Evolutionary conservation across 83 land plant species (phyloP), one percentile per base, ranked within the genome.

Genomic region (Diphasiastrum complanatum): DNA sequence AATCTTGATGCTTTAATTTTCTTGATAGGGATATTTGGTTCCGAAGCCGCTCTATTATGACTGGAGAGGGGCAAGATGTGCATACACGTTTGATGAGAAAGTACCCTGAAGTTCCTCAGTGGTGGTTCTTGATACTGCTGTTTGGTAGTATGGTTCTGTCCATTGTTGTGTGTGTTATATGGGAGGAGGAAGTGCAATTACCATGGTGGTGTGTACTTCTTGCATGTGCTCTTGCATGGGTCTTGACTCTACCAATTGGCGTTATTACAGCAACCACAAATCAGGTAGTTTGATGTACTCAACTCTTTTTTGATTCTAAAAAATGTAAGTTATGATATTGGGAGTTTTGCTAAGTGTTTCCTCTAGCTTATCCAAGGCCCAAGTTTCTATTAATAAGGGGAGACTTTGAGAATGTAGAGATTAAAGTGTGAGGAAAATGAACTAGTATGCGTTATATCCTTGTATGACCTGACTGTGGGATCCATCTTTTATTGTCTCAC

Each of bases 151-250:
- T 88, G 63, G 61, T 68, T 2, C 64, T 70, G 2, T 48, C 89
- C 14, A 43, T 88, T 10, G 55, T 72, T 41, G 65, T 69, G 0
- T 77, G 79, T 53, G 51, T 73, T 43, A 56, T 57, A 25, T 85
- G 63, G 59, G 66, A 67, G 5, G 73, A 82, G 0, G 81, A 82
- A 47, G 83, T 87, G 54, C 95, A 87, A 47, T 67, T 87, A 46
- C 89, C 81, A 28, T 87, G 89, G 89, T 88, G 95, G 95, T 89
- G 95, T 35, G 77, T 88, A 27, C 72, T 88, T 32, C 53, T 88
- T 14, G 95, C 95, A 1, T 85, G 86, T 73, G 84, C 34, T n/a
- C 32, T 88, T 50, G 89, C 89, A 38, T 38, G 12, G 8, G 43
- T 38, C 14, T 38, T 38, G 12, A 38, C 43, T 8, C 14, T 38